Base-by-base conservation (phyloP, 1,139 yeast genomes). In the Kurtzmaniella quercitrusa region DNA sequence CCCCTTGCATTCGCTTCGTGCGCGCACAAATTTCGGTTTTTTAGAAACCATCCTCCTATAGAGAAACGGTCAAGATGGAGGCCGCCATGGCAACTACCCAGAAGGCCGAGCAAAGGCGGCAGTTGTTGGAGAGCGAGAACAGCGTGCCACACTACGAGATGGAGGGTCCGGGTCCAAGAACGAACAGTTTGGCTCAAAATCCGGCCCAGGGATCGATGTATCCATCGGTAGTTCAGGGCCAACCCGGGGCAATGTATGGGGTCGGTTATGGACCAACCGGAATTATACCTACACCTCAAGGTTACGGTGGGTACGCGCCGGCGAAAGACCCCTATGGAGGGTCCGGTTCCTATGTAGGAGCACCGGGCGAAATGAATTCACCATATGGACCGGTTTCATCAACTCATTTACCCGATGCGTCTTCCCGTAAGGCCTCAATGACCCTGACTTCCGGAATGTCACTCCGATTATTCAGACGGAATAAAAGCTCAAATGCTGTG, bases 381-480 rank as follows among this genome's bases (percentile, higher is more conserved):
- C 36, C 36, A 12, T 31, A 31, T 16, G 36, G 36, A 12, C 36
- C 36, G 11, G 36, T 31, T 3, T 27, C 31, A 27, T 27, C 31
- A 27, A 27, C 31, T 27, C 31, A 27, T 27, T 27, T 27, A n/a
- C 14, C 31, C 14, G 31, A 27, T 27, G 31, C 31, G 14, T 27
- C 31, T 21, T 59, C 70, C 9, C 48, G 76, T 10, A 68, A 68
- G 48, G 66, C 76, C 5, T 31, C 36, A 18, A 56, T 76, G 50
- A 68, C 75, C 14, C 72, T 79, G 1, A 69, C 71, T 41, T 62
- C 70, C 1, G 57, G 69, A 8, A 59, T 70, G 38, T 36, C 52
- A 66, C 70, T 41, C 63, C 23, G 65, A 42, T 60, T 80, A 41
- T 75, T 78, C 58, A 70, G 75, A 44, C 60, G 77, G 40, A 70